phyloP scores from a whole-genome alignment of 2,329 filamentous ascomycete genomes.

The Bipolaris oryzae region DNA sequence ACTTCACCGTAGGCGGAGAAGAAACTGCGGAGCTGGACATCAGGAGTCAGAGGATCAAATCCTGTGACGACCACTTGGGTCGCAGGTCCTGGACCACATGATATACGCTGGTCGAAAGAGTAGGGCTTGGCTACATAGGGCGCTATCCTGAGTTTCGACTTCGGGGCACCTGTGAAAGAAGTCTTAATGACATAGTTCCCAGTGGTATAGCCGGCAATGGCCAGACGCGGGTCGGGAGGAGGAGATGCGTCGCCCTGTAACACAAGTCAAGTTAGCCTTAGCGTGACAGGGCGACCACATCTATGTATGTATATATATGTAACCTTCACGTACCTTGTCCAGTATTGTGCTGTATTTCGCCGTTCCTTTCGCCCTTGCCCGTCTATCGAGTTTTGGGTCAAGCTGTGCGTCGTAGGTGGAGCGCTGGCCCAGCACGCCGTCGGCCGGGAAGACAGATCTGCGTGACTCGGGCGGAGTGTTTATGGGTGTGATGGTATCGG shows the following conservation, averaged over 20 bases:
- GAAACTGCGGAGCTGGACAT: conserved; percentile 75
- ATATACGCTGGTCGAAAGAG: conserved; percentile 78
- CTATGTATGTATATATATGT: conserved; percentile 31
- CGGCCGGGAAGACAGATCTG: conserved; percentile 58
- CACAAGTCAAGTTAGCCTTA: conserved; percentile 51
- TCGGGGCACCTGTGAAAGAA: conserved; percentile 65
- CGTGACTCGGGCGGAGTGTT: conserved; percentile 52
- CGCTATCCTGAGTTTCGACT: conserved; percentile 71
- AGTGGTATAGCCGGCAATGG: conserved; percentile 64
- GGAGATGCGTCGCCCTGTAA: conserved; percentile 77
- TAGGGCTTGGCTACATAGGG: conserved; percentile 85
- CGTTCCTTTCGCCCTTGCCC: conserved; percentile 53
- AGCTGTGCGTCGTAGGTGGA: conserved; percentile 68
- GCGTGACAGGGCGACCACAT: conserved; percentile 50
- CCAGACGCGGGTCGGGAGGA: conserved; percentile 81
- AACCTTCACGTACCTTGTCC: conserved; percentile 51
- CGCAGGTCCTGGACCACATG: conserved; percentile 85
- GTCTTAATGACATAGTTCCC: conserved; percentile 56
- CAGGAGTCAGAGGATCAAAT: conserved; percentile 88
- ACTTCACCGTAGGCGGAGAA: conserved; percentile 88
- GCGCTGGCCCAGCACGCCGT: conserved; percentile 63
- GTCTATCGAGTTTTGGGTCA: conserved; percentile 62
- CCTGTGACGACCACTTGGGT: conserved; percentile 92
- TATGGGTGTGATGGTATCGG: conserved; percentile 54
- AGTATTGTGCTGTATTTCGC: conserved; percentile 60